Evolutionary conservation across 2,329 filamentous ascomycete genomes (phyloP).

Genomic region (Calonectria fujianensis): DNA sequence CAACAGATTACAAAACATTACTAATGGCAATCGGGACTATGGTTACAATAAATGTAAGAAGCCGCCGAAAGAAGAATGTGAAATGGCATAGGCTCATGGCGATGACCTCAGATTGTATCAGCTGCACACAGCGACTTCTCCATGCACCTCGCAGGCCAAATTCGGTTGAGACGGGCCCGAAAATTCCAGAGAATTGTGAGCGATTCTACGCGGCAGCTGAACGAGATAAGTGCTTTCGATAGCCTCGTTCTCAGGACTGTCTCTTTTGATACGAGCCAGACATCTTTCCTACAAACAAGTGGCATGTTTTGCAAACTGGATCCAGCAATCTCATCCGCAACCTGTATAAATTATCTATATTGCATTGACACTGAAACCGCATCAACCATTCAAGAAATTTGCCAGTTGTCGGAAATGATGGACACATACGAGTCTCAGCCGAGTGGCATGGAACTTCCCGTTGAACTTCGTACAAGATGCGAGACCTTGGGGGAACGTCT

Average conservation of each 20-base stretch:
- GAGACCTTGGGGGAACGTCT: not conserved
- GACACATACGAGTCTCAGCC: not conserved
- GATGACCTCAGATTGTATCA: not conserved
- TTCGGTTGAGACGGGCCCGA: not conserved
- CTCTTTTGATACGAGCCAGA: not conserved
- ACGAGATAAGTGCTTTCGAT: not conserved
- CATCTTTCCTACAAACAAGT: not conserved
- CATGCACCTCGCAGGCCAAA: not conserved
- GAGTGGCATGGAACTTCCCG: not conserved
- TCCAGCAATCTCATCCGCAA: not conserved
- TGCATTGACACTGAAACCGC: not conserved
- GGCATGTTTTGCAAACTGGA: not conserved
- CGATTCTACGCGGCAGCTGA: not conserved
- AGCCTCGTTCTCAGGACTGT: not conserved
- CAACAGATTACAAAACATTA: not conserved
- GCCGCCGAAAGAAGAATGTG: not conserved
- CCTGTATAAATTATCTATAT: not conserved
- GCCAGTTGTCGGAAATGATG: not conserved
- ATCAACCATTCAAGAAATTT: not conserved
- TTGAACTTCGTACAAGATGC: not conserved
- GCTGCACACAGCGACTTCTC: not conserved
- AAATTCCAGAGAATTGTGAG: not conserved
- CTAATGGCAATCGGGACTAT: not conserved
- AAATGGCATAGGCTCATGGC: not conserved
- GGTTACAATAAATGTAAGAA: constrained; percentile 2